phyloP scores from a whole-genome alignment of 768 basidiomycete genomes.

The Lentinula raphanica region DNA sequence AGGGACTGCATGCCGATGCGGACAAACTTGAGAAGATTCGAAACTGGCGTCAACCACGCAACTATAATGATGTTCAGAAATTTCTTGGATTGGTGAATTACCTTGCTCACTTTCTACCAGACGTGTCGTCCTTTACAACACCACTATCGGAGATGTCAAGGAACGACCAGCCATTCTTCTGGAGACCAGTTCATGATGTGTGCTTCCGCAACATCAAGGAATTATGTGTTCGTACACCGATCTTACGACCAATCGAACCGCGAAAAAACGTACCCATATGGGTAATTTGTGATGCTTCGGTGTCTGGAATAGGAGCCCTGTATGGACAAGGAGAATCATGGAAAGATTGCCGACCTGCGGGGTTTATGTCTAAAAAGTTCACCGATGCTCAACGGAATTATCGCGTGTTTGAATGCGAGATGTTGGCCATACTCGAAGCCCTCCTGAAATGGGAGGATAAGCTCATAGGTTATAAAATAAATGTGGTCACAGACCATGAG shows the following conservation, averaged over 20 bases:
- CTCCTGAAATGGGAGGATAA: conserved; percentile 25
- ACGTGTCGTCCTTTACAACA: conserved; percentile 17
- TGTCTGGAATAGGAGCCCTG: not conserved
- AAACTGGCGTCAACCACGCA: conserved; percentile 18
- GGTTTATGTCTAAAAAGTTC: conserved; percentile 25
- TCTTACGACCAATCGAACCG: not conserved
- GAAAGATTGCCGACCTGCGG: conserved; percentile 18
- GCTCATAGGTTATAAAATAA: conserved; percentile 15
- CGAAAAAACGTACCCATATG: not conserved
- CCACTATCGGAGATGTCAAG: conserved; percentile 15
- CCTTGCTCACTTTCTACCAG: conserved; percentile 21
- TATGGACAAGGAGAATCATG: conserved; percentile 23
- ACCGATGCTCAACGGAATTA: conserved; percentile 19
- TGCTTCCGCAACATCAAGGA: conserved; percentile 16
- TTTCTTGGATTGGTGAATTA: conserved; percentile 28
- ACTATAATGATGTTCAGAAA: conserved; percentile 18
- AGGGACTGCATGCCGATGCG: conserved; percentile 22
- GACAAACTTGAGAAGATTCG: conserved; percentile 22
- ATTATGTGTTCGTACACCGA: conserved; percentile 5
- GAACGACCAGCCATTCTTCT: conserved; percentile 18
- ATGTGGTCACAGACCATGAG: conserved; percentile 20
- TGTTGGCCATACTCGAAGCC: conserved; percentile 11
- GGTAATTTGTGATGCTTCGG: not conserved
- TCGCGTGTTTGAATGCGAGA: conserved; percentile 15
- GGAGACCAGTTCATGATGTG: conserved; percentile 15